These are phyloP conservation scores for Daldinia concentrica DNA, from an alignment of 495 filamentous ascomycete genomes.

Conservation along the genomic window DNA sequence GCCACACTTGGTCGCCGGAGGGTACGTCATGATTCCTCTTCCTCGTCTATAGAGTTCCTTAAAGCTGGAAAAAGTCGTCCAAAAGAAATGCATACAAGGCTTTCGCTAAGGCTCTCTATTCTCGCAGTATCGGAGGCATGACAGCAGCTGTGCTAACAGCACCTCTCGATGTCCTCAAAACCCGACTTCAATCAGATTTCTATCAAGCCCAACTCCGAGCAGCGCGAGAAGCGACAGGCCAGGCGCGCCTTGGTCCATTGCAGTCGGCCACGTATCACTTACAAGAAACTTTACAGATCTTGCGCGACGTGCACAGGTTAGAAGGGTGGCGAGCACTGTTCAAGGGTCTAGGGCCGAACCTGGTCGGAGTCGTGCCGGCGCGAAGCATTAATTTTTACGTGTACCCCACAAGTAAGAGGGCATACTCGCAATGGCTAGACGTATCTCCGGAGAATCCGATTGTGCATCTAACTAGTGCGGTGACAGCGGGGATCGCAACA, in stretches of 20 bases:
- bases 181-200: slow-evolving; percentile 88
- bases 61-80: background rate
- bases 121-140: slow-evolving; percentile 81
- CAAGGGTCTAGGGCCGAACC: slow-evolving; percentile 87
- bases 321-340: slow-evolving; percentile 88
- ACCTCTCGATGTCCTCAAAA: slow-evolving; percentile 90
- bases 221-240: slow-evolving; percentile 53
- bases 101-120: slow-evolving; percentile 13
- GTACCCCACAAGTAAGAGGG: slow-evolving; percentile 86
- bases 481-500: slow-evolving; percentile 78
- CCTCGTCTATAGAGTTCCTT: slow-evolving; percentile 9
- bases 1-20: slow-evolving; percentile 89
- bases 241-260: slow-evolving; percentile 54
- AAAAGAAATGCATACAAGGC: background rate
- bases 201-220: slow-evolving; percentile 75
- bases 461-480: slow-evolving; percentile 78
- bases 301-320: slow-evolving; percentile 75
- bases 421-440: slow-evolving; percentile 74
- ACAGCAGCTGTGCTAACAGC: slow-evolving; percentile 85
- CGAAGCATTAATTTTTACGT: slow-evolving; percentile 88
- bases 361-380: slow-evolving; percentile 87
- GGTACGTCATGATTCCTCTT: slow-evolving; percentile 59
- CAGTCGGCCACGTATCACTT: slow-evolving; percentile 68
- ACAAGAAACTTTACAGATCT: slow-evolving; percentile 81
- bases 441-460: slow-evolving; percentile 70